These are phyloP conservation scores for Chlamydomonas urium DNA, from an alignment of 139 green algal genomes.

Conservation along the genomic window DNA sequence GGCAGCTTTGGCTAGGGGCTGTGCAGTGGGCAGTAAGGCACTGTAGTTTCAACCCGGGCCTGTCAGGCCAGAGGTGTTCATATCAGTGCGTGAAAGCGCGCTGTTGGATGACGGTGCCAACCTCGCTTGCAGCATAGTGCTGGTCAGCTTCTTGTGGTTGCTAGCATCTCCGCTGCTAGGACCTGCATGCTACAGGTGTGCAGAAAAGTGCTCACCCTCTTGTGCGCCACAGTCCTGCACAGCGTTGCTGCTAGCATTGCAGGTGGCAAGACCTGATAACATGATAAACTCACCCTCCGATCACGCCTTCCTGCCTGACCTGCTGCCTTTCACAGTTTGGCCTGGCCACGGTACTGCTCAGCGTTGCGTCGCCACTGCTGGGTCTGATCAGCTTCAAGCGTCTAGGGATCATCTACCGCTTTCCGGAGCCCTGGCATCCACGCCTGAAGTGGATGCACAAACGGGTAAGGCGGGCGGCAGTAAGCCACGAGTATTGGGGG, in stretches of 20 bases:
- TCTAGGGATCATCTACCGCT: conserved; percentile 43
- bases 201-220: not conserved
- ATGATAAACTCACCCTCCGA: not conserved
- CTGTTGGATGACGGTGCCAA: no score
- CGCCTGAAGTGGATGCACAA: conserved; percentile 51
- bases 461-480: no score
- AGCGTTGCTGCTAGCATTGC: not conserved
- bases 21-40: no score
- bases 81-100: no score
- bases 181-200: not conserved
- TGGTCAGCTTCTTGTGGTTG: no score
- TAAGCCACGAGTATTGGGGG: no score
- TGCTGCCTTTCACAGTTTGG: conserved; percentile 36
- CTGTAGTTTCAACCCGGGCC: not conserved
- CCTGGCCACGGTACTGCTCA: conserved; percentile 42
- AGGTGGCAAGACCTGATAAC: not conserved
- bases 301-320: not conserved
- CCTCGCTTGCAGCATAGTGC: no score
- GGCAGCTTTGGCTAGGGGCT: no score
- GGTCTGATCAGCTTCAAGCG: conserved; percentile 50
- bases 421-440: conserved; percentile 46
- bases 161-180: not conserved
- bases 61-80: no score
- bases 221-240: not conserved
- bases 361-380: conserved; percentile 34